Evolutionary conservation across 2,329 filamentous ascomycete species (phyloP).

Genomic region (Fusarium buharicum): DNA sequence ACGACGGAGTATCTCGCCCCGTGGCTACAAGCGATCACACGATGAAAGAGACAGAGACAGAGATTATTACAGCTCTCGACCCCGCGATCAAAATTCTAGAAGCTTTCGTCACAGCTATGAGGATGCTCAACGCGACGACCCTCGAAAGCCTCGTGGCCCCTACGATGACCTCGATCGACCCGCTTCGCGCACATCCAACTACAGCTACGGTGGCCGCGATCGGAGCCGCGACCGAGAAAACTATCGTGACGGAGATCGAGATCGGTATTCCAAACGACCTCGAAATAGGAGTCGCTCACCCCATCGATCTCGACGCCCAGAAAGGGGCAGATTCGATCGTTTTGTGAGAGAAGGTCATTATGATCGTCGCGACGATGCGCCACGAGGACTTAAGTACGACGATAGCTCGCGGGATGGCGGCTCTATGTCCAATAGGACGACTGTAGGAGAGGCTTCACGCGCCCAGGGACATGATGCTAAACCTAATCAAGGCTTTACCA

Average conservation of each 20-base stretch:
- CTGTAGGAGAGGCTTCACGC: slow-evolving; percentile 68
- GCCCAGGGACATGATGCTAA: slow-evolving; percentile 73
- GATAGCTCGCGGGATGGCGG: slow-evolving; percentile 58
- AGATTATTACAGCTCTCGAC: slow-evolving; percentile 60
- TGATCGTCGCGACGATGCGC: slow-evolving; percentile 38
- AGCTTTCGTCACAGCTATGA: slow-evolving; percentile 72
- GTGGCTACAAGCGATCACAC: slow-evolving; percentile 73
- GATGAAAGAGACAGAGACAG: slow-evolving; percentile 65
- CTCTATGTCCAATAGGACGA: slow-evolving; percentile 72
- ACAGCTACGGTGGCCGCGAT: slow-evolving; percentile 62
- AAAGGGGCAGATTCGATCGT: slow-evolving; percentile 50
- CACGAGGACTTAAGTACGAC: slow-evolving; percentile 54
- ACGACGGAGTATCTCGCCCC: slow-evolving; percentile 68
- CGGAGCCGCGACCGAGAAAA: slow-evolving; percentile 48
- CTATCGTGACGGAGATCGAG: slow-evolving; percentile 56
- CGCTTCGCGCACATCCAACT: slow-evolving; percentile 53
- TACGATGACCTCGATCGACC: slow-evolving; percentile 69
- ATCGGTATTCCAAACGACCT: slow-evolving; percentile 62
- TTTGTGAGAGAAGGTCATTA: slow-evolving; percentile 48
- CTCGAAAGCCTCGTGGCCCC: slow-evolving; percentile 58
- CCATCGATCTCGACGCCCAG: slow-evolving; percentile 53
- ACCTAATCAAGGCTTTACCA: slow-evolving; percentile 64
- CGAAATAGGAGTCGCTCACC: slow-evolving; percentile 67
- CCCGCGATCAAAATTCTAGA: slow-evolving; percentile 62
- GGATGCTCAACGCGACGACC: slow-evolving; percentile 60